phyloP scores from a whole-genome alignment of 1,284 basidiomycete genomes.

The Schizophyllum commune region DNA sequence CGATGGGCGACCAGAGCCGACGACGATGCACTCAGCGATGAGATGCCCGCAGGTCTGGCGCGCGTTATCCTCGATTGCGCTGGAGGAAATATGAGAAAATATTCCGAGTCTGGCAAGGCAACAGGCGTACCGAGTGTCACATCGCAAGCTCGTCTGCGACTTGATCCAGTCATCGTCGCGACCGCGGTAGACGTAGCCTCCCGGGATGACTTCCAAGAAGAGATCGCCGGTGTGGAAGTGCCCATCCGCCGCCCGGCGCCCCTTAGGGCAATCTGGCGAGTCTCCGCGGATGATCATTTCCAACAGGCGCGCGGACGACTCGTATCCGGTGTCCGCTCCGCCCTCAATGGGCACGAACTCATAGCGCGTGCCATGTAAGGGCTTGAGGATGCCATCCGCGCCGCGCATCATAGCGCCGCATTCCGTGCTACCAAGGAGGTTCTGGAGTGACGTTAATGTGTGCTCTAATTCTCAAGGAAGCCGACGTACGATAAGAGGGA shows the following conservation, averaged over 20 bases:
- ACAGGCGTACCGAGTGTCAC: constrained; percentile 43
- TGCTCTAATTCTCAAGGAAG: constrained; percentile 7
- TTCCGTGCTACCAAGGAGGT: constrained; percentile 61
- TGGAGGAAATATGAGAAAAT: constrained; percentile 15
- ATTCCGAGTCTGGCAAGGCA: constrained; percentile 4
- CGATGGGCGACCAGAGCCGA: constrained; percentile 56
- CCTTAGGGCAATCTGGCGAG: constrained; percentile 45
- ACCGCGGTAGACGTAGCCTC: constrained; percentile 43
- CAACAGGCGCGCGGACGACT: constrained; percentile 30
- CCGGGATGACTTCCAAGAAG: constrained; percentile 41
- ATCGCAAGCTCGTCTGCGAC: constrained; percentile 44
- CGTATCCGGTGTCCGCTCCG: constrained; percentile 16
- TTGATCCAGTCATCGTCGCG: constrained; percentile 61
- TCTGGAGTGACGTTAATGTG: constrained; percentile 26
- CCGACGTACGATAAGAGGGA: constrained; percentile 35
- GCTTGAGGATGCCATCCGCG: constrained; percentile 32
- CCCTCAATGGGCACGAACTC: constrained; percentile 41
- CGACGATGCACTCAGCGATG: constrained; percentile 55
- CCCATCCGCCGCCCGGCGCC: constrained; percentile 28
- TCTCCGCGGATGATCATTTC: constrained; percentile 44
- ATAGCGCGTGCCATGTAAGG: constrained; percentile 43
- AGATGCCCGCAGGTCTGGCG: constrained; percentile 45
- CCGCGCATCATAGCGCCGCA: constrained; percentile 47
- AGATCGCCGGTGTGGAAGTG: constrained; percentile 56
- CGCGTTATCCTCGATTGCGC: constrained; percentile 63